Conservation (phyloP, 805 yeast species). For the Kodamaea hsintzibuensis region DNA sequence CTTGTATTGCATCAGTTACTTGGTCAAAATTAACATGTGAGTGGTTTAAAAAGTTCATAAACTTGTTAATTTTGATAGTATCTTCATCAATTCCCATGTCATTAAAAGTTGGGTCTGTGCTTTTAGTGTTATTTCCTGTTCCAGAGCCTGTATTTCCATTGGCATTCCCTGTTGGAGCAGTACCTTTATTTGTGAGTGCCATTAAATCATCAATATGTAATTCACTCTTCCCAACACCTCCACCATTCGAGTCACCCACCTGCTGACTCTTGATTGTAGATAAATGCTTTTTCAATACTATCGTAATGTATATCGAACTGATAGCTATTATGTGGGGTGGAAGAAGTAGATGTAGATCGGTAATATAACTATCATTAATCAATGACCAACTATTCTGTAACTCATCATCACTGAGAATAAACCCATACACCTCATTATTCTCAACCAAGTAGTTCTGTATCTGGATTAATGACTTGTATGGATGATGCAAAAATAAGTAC, state of each 20-base stretch:
- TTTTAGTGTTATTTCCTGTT: slow-evolving; percentile 4
- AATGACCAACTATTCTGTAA: slow-evolving; percentile 86
- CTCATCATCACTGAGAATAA: slow-evolving; percentile 58
- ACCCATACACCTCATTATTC: slow-evolving; percentile 26
- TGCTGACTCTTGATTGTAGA: slow-evolving; percentile 19
- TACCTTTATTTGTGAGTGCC: slow-evolving; percentile 18
- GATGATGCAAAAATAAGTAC: slow-evolving; percentile 72
- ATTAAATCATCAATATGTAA: slow-evolving; percentile 43
- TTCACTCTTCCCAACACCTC: slow-evolving; percentile 10
- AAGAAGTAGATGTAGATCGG: slow-evolving; percentile 77
- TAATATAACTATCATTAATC: slow-evolving; percentile 84
- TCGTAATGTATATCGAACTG: slow-evolving; percentile 76
- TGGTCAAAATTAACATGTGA: slow-evolving; percentile 77
- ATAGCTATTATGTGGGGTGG: slow-evolving; percentile 91
- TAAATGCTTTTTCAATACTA: slow-evolving; percentile 52
- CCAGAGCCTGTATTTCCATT: not conserved
- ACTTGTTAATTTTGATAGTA: slow-evolving; percentile 50
- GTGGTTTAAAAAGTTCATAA: slow-evolving; percentile 67
- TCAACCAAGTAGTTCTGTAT: slow-evolving; percentile 45
- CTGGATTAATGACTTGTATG: slow-evolving; percentile 63
- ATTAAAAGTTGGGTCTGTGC: slow-evolving; percentile 18
- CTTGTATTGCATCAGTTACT: slow-evolving; percentile 82
- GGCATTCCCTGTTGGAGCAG: not conserved
- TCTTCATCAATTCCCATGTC: slow-evolving; percentile 36
- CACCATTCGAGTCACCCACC: slow-evolving; percentile 7